Percentiles rank a stretch among this genome's conserved stretches.
phyloP scores from a whole-genome alignment of 208 protist genomes.

The Wallacemonas rigidus region DNA sequence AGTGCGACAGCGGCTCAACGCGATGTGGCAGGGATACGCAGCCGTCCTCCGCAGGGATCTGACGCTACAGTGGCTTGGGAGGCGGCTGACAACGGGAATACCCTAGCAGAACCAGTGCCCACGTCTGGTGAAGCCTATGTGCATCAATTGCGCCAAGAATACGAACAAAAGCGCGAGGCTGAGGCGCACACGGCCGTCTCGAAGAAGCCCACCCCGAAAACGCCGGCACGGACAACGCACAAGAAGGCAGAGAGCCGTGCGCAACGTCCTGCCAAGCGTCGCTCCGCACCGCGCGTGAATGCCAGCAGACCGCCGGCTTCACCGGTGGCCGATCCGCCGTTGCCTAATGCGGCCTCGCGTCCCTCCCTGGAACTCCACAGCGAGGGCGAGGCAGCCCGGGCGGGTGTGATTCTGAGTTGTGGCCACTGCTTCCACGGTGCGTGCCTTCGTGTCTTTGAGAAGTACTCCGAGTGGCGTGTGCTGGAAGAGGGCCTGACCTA shows the following conservation, averaged over 20 bases:
- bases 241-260: not conserved
- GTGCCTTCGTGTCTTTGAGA: conserved; percentile 79
- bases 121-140: conserved; percentile 32
- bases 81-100: too few relatives aligned
- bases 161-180: conserved; percentile 31
- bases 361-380: not conserved
- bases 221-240: not conserved
- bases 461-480: conserved; percentile 53
- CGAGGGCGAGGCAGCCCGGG: conserved; percentile 13
- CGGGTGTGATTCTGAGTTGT: conserved; percentile 81
- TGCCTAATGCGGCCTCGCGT: too few relatives aligned
- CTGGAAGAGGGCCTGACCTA: conserved; percentile 19
- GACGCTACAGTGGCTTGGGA: too few relatives aligned
- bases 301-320: too few relatives aligned
- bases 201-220: not conserved
- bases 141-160: conserved; percentile 36
- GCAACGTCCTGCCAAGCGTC: too few relatives aligned
- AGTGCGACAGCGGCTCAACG: not conserved
- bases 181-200: not conserved
- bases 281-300: too few relatives aligned
- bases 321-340: too few relatives aligned
- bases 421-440: conserved; percentile 78
- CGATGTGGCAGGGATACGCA: too few relatives aligned
- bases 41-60: too few relatives aligned
- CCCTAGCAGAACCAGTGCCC: not conserved